A percentile compares a stretch with the other conserved stretches of the same genome.
These are phyloP conservation scores for Closterium sp. DNA, from an alignment of 139 green algal genomes.

Conservation along the genomic window DNA sequence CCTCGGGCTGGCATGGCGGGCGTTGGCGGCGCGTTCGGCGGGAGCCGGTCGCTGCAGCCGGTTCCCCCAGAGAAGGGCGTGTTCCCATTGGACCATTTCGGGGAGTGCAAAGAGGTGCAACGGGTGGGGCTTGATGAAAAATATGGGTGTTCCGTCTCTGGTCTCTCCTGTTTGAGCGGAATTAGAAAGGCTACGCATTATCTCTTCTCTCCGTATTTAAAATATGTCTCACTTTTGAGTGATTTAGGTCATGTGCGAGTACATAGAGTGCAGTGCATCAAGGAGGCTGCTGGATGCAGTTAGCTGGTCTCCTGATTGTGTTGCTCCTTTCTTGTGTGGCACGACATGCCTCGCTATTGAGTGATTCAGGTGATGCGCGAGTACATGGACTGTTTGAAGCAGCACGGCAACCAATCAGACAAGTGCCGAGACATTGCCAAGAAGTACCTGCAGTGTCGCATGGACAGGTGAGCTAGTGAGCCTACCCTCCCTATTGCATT, in stretches of 20 bases:
- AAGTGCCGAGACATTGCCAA: conserved; percentile 72
- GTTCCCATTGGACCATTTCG: conserved; percentile 95
- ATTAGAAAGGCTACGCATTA: no score
- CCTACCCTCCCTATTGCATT: no score
- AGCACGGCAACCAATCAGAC: conserved; percentile 60
- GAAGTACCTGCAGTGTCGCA: conserved; percentile 85
- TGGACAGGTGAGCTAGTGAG: conserved; percentile 78
- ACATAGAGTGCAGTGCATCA: no score
- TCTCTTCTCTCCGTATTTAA: no score
- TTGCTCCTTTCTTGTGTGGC: no score
- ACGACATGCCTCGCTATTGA: no score
- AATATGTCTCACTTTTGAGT: no score
- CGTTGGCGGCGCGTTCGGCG: conserved; percentile 58
- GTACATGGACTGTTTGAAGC: conserved; percentile 81
- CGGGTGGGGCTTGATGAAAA: neutral
- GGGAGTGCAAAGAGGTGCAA: conserved; percentile 82
- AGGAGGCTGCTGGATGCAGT: no score
- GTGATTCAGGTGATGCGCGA: conserved; percentile 65
- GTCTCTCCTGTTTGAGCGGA: no score
- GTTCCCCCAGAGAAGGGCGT: conserved; percentile 91
- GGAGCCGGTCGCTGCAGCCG: conserved; percentile 62
- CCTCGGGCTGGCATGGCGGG: neutral
- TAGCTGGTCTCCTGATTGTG: no score
- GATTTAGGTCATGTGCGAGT: no score
- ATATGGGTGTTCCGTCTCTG: no score